Conservation (phyloP, 257 asterid species). For the Avicennia marina region DNA sequence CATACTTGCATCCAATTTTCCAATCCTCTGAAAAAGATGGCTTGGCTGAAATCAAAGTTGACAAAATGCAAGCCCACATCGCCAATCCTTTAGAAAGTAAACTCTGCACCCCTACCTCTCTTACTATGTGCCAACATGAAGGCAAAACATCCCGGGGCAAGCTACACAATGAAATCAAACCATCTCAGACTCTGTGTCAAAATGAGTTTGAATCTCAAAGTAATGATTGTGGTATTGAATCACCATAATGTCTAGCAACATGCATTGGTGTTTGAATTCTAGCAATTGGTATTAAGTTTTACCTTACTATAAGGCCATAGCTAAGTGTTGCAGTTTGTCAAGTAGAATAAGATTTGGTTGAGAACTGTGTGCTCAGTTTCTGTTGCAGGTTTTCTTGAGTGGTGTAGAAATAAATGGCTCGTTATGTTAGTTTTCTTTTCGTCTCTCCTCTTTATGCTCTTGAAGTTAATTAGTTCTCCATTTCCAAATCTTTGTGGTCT, state of each 20-base stretch:
- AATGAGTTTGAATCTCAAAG: conserved; percentile 18
- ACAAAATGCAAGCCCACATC: conserved; percentile 28
- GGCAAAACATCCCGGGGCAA: no score
- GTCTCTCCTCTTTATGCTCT: no score
- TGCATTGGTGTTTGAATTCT: conserved; percentile 4
- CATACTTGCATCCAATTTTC: conserved; percentile 89
- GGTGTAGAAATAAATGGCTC: no score
- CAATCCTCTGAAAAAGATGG: conserved; percentile 63
- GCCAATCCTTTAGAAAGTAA: conserved; percentile 2
- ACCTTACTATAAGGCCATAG: not conserved
- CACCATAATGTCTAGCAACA: conserved; percentile 26
- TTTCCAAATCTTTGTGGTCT: no score
- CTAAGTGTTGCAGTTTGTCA: not conserved
- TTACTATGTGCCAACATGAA: no score
- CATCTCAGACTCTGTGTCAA: conserved; percentile 20
- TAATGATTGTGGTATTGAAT: conserved; percentile 29
- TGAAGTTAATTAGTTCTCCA: no score
- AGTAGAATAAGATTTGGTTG: no score
- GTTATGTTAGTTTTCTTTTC: no score
- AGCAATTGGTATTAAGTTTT: not conserved
- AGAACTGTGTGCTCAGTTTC: no score
- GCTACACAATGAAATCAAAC: conserved; percentile 20
- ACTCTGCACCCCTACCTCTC: no score
- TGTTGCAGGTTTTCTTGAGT: no score
- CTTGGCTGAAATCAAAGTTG: conserved; percentile 41